Base-by-base conservation (phyloP, 163 green algal species). In the Trebouxia gelatinosa region DNA sequence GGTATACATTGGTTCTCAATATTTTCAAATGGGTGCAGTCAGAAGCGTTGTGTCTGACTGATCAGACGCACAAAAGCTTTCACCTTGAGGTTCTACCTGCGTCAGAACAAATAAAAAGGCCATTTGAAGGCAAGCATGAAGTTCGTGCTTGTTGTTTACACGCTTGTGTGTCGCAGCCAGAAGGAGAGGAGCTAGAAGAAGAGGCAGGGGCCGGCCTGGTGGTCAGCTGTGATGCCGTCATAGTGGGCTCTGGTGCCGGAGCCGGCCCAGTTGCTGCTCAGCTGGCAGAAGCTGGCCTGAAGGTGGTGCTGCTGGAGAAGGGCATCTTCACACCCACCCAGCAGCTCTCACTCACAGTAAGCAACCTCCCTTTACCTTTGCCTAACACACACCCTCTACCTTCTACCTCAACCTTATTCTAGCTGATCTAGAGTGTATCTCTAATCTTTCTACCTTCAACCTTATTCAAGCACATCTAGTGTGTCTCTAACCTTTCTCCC, bases 171-270 rank as follows among this genome's bases (percentile, higher is more conserved):
- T 46, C 3, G 68, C 75, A 26, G 32, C 40, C 9, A 51, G 43
- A 51, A 32, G 64, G 64, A 16, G 29, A 51, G 19, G 64, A 72
- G 64, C 37, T 72, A 23, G 64, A 54, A 35, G 64, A 72, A 54
- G 64, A 72, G 35, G 32, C 46, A 26, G 31, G 31, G 0, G 62
- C 57, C 21, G 40, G 34, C 9, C n/a, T 77, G 46, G 57, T 46
- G 32, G 51, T 79, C 57, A 67, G 31, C 50, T 76, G 77, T 48
- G 90, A 95, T 75, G 89, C 83, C 6, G 87, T 95, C 1, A 70
- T 95, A 9, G 82, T 95, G n/a, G 91, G 91, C 3, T 88, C 77
- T 32, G 91, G 91, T 23, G 85, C 85, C 16, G 91, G 91, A 28
- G 91, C 90, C 26, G 86, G 86, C 16, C 86, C 91, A 23, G 79